Evolutionary conservation across 2,329 filamentous ascomycete genomes (phyloP).

Genomic region (Aspergillus sp.): DNA sequence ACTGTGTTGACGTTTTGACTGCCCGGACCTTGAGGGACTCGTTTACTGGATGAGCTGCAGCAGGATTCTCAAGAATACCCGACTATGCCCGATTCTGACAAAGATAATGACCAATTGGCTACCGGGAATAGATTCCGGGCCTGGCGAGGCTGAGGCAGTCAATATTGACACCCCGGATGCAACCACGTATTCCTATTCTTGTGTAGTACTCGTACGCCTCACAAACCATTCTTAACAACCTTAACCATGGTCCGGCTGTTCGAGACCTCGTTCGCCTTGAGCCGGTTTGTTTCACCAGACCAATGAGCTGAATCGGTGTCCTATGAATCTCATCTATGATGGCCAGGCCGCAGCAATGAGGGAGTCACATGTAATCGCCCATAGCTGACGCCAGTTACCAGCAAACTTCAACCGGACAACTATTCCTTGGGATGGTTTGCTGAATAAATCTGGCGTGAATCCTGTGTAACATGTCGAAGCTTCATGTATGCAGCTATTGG

Average conservation of each 20-base stretch:
- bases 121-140: background rate
- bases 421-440: too few relatives aligned
- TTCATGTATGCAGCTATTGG: too few relatives aligned
- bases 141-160: background rate
- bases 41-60: too few relatives aligned
- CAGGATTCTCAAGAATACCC: too few relatives aligned
- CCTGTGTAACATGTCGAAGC: too few relatives aligned
- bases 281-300: background rate
- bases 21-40: too few relatives aligned
- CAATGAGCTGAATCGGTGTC: background rate
- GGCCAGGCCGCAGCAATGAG: background rate
- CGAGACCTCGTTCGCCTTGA: background rate
- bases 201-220: background rate
- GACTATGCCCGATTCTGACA: too few relatives aligned
- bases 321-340: background rate
- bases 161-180: background rate
- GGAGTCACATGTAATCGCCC: background rate
- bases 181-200: background rate
- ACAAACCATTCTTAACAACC: background rate
- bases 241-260: background rate
- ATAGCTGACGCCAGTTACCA: background rate
- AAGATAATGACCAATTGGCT: too few relatives aligned
- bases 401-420: too few relatives aligned
- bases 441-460: too few relatives aligned
- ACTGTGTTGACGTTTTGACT: too few relatives aligned